Base-by-base conservation (phyloP, 441 rosid species). In the Mallotus japonicus region DNA sequence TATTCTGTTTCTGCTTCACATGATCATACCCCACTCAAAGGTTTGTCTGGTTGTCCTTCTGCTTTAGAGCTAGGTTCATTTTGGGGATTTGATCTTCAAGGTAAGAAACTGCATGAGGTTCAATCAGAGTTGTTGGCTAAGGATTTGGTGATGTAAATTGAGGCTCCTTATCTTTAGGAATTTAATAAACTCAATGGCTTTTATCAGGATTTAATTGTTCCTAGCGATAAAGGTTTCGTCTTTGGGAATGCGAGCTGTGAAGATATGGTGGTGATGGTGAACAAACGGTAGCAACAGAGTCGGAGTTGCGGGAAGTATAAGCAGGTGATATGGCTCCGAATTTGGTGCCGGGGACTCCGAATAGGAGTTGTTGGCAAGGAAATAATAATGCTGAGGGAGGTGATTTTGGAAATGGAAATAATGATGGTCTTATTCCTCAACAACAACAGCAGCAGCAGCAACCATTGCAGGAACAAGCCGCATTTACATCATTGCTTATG, bases 11-110 rank as follows among this genome's bases (percentile, higher is more conserved):
- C 92, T 16, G 82, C 89, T 57, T 62, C 89, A 0, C 90, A 88
- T 70, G 86, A 78, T 71, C 86, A 91, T 11, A 57, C 69, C 37
- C 84, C 85, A 1, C 58, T 87, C n/a, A 89, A 89, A 61, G 92
- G 92, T 0, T 88, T 91, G 74, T 86, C 91, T 0, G 97, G 92
- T 5, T 89, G 92, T 65, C 97, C 95, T 10, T 85, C 92, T 12
- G 86, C 87, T 15, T 32, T 75, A 28, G 91, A 91, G 83, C 81
- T 91, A 69, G 90, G 90, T 2, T 78, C 83, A 2, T n/a, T 81
- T 3, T 91, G 89, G 91, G 89, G 89, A 13, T 69, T 87, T 15
- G 87, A 85, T 79, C 76, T 92, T 3, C 81, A 77, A 0, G 82
- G 73, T 42, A 84, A 63, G 77, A 84, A 85, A 32, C 66, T 54